phyloP scores from a whole-genome alignment of 768 basidiomycete species.

The Kwoniella dendrophila region DNA sequence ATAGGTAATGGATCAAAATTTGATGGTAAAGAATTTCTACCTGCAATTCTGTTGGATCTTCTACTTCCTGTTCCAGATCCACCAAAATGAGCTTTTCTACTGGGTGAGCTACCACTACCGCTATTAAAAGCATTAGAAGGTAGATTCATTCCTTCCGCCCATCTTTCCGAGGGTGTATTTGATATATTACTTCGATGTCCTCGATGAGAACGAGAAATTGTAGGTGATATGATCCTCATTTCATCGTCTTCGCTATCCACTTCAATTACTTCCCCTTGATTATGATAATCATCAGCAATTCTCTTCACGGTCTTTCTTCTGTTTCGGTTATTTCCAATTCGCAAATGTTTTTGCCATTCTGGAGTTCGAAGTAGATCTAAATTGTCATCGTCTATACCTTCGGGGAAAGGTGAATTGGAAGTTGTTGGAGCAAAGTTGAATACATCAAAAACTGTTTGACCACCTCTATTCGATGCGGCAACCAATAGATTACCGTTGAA shows the following conservation, averaged over 20 bases:
- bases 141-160: background rate
- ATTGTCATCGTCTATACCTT: conserved; percentile 36
- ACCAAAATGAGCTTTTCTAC: background rate
- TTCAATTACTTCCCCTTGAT: background rate
- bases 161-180: background rate
- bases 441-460: conserved; percentile 56
- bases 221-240: background rate
- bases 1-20: background rate
- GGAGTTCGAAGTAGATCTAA: conserved; percentile 35
- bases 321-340: background rate
- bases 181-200: too few species aligned
- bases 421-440: conserved; percentile 47
- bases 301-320: background rate
- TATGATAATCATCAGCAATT: background rate
- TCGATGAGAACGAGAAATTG: too few species aligned
- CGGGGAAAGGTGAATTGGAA: conserved; percentile 19
- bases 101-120: too few species aligned
- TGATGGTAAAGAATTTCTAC: conserved; percentile 5
- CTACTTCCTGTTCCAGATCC: conserved; percentile 2
- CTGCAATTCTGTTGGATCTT: conserved; percentile 15
- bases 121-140: too few species aligned
- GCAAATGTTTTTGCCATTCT: conserved; percentile 28
- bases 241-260: background rate
- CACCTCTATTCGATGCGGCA: conserved; percentile 65
- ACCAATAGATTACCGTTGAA: conserved; percentile 94